A percentile compares a stretch with the other conserved stretches of the same genome.
These are phyloP conservation scores for Ophioceras dolichostomum DNA, from an alignment of 2,329 filamentous ascomycete genomes.

Conservation along the genomic window DNA sequence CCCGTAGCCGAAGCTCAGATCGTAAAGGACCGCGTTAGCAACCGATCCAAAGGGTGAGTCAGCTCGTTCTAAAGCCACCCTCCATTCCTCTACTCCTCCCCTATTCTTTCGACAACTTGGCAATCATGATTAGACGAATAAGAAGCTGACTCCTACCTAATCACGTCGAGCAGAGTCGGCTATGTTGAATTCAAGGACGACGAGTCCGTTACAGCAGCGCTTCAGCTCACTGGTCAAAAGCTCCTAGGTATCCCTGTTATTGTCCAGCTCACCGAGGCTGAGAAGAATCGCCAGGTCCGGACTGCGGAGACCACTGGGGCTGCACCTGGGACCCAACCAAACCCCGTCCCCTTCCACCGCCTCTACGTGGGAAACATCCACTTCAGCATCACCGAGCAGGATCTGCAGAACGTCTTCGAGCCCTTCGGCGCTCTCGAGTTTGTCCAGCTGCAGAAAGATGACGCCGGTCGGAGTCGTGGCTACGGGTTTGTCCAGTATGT, in stretches of 20 bases:
- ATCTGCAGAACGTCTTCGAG: conserved; percentile 92
- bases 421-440: conserved; percentile 97
- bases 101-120: too few relatives aligned
- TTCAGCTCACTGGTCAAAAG: conserved; percentile 97
- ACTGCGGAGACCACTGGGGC: conserved; percentile 57
- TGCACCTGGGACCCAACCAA: conserved; percentile 58
- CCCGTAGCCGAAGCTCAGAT: conserved; percentile 96
- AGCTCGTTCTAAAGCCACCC: too few relatives aligned
- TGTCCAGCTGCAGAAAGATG: conserved; percentile 94
- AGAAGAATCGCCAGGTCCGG: conserved; percentile 96
- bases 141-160: too few relatives aligned
- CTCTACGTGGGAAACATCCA: conserved; percentile 99
- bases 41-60: conserved; percentile 88
- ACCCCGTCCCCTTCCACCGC: conserved; percentile 89
- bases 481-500: conserved; percentile 98
- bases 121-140: too few relatives aligned
- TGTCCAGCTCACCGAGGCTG: conserved; percentile 94
- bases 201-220: conserved; percentile 83
- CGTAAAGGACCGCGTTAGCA: conserved; percentile 93
- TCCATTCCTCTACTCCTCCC: background rate
- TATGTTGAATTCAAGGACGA: conserved; percentile 98
- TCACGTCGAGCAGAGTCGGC: conserved; percentile 65
- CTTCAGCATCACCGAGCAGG: conserved; percentile 96
- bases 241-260: conserved; percentile 98
- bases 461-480: conserved; percentile 77